phyloP scores from a whole-genome alignment of 768 basidiomycete genomes.

The Chlorophyllum brunneum region DNA sequence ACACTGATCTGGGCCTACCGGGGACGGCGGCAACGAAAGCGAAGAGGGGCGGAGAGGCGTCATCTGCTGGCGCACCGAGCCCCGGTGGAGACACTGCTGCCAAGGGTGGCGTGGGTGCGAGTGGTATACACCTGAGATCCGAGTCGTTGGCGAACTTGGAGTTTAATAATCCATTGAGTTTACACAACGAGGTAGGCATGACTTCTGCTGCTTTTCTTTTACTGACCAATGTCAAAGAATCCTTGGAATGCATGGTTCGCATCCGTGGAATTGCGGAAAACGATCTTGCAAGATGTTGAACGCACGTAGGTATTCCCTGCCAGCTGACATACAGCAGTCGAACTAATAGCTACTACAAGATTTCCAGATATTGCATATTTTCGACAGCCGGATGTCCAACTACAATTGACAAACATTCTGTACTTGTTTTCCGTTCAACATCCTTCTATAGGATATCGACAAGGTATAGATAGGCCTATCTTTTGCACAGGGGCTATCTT shows the following conservation, averaged over 20 bases:
- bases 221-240: conserved; percentile 46
- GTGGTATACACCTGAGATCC: conserved; percentile 8
- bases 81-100: too few species aligned
- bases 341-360: conserved; percentile 32
- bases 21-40: conserved; percentile 22
- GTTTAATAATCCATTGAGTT: conserved; percentile 76
- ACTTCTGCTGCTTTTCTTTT: neutral
- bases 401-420: conserved; percentile 79
- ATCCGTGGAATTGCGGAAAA: conserved; percentile 83
- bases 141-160: conserved; percentile 46
- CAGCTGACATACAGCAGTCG: conserved; percentile 5
- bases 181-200: conserved; percentile 64
- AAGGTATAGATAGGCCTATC: conserved; percentile 39
- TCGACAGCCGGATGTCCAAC: conserved; percentile 68
- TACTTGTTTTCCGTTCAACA: conserved; percentile 81
- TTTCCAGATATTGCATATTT: conserved; percentile 98
- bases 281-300: conserved; percentile 91
- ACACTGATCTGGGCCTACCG: conserved; percentile 59
- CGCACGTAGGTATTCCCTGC: conserved; percentile 65
- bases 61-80: neutral
- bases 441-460: conserved; percentile 86
- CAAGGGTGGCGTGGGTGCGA: neutral
- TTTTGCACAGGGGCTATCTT: neutral
- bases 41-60: conserved; percentile 3
- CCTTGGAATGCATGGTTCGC: conserved; percentile 96